Conservation (phyloP, 129 eudicot genomes). For the Apium graveolens region DNA sequence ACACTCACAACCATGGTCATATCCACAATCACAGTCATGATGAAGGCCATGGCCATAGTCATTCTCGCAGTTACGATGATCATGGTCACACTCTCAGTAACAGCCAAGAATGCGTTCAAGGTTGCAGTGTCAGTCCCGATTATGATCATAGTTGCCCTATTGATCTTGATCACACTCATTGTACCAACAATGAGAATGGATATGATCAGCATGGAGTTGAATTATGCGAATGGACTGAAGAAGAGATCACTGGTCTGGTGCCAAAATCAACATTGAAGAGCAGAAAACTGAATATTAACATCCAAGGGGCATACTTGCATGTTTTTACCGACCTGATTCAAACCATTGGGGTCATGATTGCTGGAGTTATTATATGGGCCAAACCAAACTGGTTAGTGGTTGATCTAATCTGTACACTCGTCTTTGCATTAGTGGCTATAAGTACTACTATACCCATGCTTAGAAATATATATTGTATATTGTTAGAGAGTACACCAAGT, state of each 20-base stretch:
- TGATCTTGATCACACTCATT: not conserved
- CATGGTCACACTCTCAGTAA: not conserved
- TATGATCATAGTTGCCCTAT: not conserved
- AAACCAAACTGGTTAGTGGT: constrained; percentile 61
- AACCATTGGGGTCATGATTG: constrained; percentile 63
- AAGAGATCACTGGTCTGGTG: constrained; percentile 31
- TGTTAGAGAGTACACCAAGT: constrained; percentile 65
- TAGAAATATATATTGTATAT: constrained; percentile 31
- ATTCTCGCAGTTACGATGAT: not conserved
- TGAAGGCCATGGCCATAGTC: not conserved
- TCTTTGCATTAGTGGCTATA: constrained; percentile 43
- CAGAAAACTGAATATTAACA: constrained; percentile 39
- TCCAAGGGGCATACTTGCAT: constrained; percentile 77
- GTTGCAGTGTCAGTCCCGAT: constrained; percentile 5
- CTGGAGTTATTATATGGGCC: constrained; percentile 62
- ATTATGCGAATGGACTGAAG: constrained; percentile 20
- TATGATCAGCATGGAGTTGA: constrained; percentile 16
- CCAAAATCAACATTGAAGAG: constrained; percentile 20
- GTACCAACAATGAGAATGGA: not conserved
- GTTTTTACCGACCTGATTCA: constrained; percentile 60
- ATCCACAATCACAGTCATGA: constrained; percentile 10
- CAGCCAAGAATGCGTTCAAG: not conserved
- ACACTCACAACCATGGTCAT: constrained; percentile 16
- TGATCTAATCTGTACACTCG: constrained; percentile 56
- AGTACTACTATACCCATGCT: constrained; percentile 56